Percentiles rank a stretch among this genome's conserved stretches.
phyloP scores from a whole-genome alignment of 83 land plant genomes.

The Picea abies region DNA sequence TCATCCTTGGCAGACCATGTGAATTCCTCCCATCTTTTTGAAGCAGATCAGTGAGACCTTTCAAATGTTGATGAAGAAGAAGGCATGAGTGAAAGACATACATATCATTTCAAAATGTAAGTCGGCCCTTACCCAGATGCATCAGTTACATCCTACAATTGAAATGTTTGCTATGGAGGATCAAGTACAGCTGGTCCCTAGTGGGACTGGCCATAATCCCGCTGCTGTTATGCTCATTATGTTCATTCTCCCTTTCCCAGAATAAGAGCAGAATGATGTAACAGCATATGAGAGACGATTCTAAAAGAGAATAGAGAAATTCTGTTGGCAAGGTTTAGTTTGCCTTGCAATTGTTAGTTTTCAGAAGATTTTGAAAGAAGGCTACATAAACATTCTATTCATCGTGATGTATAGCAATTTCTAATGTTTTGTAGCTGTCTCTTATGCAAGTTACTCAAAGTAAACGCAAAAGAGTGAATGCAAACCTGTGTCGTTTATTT shows the following conservation, averaged over 20 bases:
- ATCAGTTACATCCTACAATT: slow-evolving; percentile 5
- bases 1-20: background rate
- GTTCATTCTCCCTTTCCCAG: slow-evolving; percentile 14
- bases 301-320: background rate
- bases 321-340: background rate
- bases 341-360: background rate
- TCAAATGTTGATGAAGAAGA: slow-evolving; percentile 9
- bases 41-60: slow-evolving; percentile 15
- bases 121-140: slow-evolving; percentile 6
- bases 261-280: slow-evolving; percentile 3
- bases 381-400: slow-evolving; percentile 5
- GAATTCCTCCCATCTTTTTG: background rate
- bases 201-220: slow-evolving; percentile 12
- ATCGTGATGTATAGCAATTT: slow-evolving; percentile 7
- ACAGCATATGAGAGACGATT: background rate
- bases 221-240: background rate
- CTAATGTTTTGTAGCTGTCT: background rate
- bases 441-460: background rate
- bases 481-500: background rate
- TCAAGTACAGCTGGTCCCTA: background rate
- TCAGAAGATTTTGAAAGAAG: slow-evolving; percentile 1
- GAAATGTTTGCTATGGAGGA: background rate
- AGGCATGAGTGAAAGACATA: background rate
- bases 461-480: background rate
- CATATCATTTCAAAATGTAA: slow-evolving; percentile 6